These are phyloP conservation scores for Paramecium bursaria DNA, from an alignment of 73 alveolate genomes.

Conservation along the genomic window DNA sequence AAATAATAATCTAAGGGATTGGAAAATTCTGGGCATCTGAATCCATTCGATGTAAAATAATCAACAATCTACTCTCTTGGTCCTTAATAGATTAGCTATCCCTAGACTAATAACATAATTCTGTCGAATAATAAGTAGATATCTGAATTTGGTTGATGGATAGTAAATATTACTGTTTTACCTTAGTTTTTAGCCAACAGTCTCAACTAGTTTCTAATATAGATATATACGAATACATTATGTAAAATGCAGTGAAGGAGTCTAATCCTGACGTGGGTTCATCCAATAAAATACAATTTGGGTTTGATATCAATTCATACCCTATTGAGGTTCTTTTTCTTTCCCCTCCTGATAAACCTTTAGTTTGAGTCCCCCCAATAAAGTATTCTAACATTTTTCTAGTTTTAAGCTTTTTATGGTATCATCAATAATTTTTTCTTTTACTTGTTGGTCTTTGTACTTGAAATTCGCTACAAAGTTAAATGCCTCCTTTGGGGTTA, in stretches of 20 bases:
- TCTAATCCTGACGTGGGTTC: slow-evolving; percentile 68
- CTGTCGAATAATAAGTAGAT: slow-evolving; percentile 69
- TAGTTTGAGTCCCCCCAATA: slow-evolving; percentile 73
- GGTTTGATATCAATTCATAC: slow-evolving; percentile 65
- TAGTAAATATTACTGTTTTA: slow-evolving; percentile 68
- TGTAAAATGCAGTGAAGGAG: slow-evolving; percentile 51
- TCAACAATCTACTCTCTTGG: slow-evolving; percentile 24
- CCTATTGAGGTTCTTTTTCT: slow-evolving; percentile 75
- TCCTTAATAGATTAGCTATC: slow-evolving; percentile 68
- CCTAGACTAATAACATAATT: slow-evolving; percentile 70
- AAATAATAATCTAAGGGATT: slow-evolving; percentile 63
- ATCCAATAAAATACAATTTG: slow-evolving; percentile 60
- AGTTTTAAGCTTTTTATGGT: slow-evolving; percentile 68
- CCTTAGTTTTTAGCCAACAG: slow-evolving; percentile 42
- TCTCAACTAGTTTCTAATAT: slow-evolving; percentile 11
- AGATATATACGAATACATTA: too few species aligned
- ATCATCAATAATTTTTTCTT: slow-evolving; percentile 60
- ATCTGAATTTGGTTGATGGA: slow-evolving; percentile 72
- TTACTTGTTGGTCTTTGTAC: background rate
- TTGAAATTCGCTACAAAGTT: slow-evolving; percentile 70
- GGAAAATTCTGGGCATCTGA: slow-evolving; percentile 44
- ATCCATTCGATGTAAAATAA: slow-evolving; percentile 51
- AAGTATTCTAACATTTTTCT: slow-evolving; percentile 71
- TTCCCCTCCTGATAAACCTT: slow-evolving; percentile 68
- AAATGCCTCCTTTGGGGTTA: slow-evolving; percentile 71